Evolutionary conservation across 2,329 filamentous ascomycete genomes (phyloP).

Genomic region (Colletotrichum tropicicola): DNA sequence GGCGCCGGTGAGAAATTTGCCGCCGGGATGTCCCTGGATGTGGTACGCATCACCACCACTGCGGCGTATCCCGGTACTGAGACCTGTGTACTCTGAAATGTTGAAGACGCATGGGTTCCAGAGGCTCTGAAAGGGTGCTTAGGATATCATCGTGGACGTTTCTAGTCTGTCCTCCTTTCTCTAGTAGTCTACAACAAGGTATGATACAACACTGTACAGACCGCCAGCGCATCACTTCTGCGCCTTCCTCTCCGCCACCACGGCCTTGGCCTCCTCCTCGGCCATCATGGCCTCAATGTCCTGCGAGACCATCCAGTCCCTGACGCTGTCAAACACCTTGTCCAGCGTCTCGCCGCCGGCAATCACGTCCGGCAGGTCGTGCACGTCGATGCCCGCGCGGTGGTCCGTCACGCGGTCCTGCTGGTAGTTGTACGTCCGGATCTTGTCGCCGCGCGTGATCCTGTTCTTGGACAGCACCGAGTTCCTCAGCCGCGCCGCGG

Average conservation of each 20-base stretch:
- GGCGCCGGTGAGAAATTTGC: background rate
- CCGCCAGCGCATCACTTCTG: slow-evolving; percentile 1
- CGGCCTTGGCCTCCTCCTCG: slow-evolving; percentile 58
- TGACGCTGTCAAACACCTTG: slow-evolving; percentile 80
- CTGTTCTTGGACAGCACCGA: slow-evolving; percentile 82
- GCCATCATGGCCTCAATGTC: slow-evolving; percentile 79
- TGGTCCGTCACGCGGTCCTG: slow-evolving; percentile 88
- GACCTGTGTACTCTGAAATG: too few species aligned
- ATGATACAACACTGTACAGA: background rate
- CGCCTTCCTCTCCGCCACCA: slow-evolving; percentile 18
- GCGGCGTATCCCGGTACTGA: too few species aligned
- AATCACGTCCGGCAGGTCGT: slow-evolving; percentile 84
- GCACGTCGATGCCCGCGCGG: slow-evolving; percentile 79
- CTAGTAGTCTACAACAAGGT: slow-evolving; percentile 12
- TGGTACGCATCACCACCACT: too few species aligned
- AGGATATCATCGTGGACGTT: background rate
- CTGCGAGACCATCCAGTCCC: slow-evolving; percentile 76
- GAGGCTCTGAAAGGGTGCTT: background rate
- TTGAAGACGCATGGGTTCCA: too few species aligned
- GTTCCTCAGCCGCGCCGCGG: slow-evolving; percentile 77
- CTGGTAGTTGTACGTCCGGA: slow-evolving; percentile 86
- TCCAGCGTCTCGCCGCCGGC: slow-evolving; percentile 77
- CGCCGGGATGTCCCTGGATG: background rate
- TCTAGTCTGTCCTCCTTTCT: background rate
- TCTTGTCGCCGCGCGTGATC: slow-evolving; percentile 92